Percentiles rank a stretch among this genome's conserved stretches.
Conservation (phyloP, 345 rosid species). For the Bruguiera gymnorhiza region DNA sequence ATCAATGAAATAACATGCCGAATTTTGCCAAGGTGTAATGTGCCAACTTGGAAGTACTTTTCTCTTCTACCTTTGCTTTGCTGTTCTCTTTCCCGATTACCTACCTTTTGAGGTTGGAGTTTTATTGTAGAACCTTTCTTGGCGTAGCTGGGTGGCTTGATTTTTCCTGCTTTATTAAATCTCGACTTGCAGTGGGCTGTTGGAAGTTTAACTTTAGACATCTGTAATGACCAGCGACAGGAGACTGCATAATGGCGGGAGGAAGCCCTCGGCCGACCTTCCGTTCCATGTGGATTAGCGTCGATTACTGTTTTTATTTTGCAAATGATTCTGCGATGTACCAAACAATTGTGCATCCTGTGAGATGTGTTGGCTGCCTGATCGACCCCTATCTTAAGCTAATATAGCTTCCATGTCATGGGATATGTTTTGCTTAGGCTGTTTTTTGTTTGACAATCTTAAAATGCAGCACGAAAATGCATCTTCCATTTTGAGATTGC, state of each 20-base stretch:
- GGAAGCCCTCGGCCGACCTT: background rate
- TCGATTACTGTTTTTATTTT: slow-evolving; percentile 5
- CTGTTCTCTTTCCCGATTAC: background rate
- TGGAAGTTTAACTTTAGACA: slow-evolving; percentile 13
- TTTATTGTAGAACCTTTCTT: background rate
- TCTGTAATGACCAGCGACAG: background rate
- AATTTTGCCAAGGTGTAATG: slow-evolving; percentile 20
- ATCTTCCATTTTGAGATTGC: background rate
- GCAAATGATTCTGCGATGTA: slow-evolving; percentile 9
- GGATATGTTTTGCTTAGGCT: background rate
- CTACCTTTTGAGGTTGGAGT: background rate
- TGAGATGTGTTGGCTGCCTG: slow-evolving; percentile 13
- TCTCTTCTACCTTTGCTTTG: slow-evolving; percentile 4
- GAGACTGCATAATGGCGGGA: slow-evolving; percentile 10
- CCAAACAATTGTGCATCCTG: slow-evolving; percentile 21
- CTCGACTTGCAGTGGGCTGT: slow-evolving; percentile 8
- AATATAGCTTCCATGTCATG: background rate
- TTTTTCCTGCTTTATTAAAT: slow-evolving; percentile 1
- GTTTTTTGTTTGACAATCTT: background rate
- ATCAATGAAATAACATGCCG: slow-evolving; percentile 40
- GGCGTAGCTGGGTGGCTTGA: slow-evolving; percentile 6
- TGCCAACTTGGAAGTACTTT: slow-evolving; percentile 15
- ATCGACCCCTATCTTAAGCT: background rate
- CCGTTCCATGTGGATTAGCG: background rate
- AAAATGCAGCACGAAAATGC: background rate